Base-by-base conservation (phyloP, 352 stramenopile genomes). In the Globisporangium takayamanum region DNA sequence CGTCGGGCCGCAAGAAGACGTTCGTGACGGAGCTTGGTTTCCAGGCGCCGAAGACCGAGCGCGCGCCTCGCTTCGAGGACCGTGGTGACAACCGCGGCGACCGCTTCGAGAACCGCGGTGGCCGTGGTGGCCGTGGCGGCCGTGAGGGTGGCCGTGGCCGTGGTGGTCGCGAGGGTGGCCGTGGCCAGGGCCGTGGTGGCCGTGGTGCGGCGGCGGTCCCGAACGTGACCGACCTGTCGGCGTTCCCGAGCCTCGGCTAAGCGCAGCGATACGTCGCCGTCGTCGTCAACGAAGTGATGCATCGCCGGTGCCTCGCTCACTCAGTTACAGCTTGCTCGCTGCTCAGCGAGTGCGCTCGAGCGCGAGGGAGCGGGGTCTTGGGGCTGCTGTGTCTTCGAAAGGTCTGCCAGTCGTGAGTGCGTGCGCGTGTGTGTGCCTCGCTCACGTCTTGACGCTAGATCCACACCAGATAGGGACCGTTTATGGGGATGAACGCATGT, bases 1-100 rank as follows among this genome's bases (percentile, higher is more conserved):
- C 91, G 57, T 92, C 87, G 58, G 87, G 80, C 61, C 91, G 89
- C 68, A 98, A 98, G 84, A 91, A 96, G 77, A 73, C 97, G 69
- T 47, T 96, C 69, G 76, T 95, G 65, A 89, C 89, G 51, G 86
- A 94, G 66, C 76, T 97, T 57, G 88, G 78, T 57, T 93, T 89
- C 75, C 75, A 82, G 69, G 72, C 72, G 49, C 68, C 86, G 64
- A 82, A 83, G 64, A 74, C 72, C 46, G 78, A 92, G 68, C 84
- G 74, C 59, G 41, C 59, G 8, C 59, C 59, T 26, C 73, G 74
- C 61, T 87, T 87, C 69, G 79, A 77, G 50, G 82, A 90, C 47
- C 70, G 72, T 30, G 72, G 79, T 59, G 65, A 61, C 60, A 53
- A 39, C 41, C 69, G 70, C 37, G 74, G 80, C 60, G 62, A 51